Base-by-base conservation (phyloP, 257 asterid species). In the Ajuga chamaepitys region DNA sequence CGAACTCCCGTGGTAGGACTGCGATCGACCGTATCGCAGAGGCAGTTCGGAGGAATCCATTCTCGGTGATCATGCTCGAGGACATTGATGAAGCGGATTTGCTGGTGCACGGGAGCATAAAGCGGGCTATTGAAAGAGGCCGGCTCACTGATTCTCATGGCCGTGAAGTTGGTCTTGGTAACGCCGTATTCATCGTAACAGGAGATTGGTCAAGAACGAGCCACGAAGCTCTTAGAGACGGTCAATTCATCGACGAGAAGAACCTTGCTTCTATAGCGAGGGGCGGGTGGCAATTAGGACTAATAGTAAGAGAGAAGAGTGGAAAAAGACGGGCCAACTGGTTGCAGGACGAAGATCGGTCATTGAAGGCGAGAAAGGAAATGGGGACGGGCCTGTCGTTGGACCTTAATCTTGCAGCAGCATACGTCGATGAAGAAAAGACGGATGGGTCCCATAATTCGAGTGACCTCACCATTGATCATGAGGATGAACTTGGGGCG, bases 31-130 rank as follows among this genome's bases (percentile, higher is more conserved):
- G 97, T 21, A 88, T 94, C 3, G 92, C 86, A 1, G 99, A 90
- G 78, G 95, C 97, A 0, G 85, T 94, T 11, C 58, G 88, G 13
- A 83, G 83, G 42, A 85, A 90, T 18, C 99, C 97, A 1, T 73
- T 78, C 66, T 85, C 88, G 4, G 95, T 94, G 11, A 85, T 94
- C 58, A 40, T 94, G 87, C 85, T 94, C 4, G 91, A 83, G 70
- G 99, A 90, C 67, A 77, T 90, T n/a, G 97, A 94, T 17, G 97
- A 90, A 68, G 95, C 96, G 0, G 95, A 89, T 69, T 41, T 74
- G 83, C 50, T 94, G 16, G 77, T 90, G 24, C 81, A 86, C 0
- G 96, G 91, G 65, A 82, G 70, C 67, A 75, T 94, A 37, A 88
- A 86, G 62, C 79, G 86, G 7, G 95, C 97, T 0, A 78, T 94